A percentile compares a stretch with the other conserved stretches of the same genome.
phyloP scores from a whole-genome alignment of 306 rosid genomes.

The Acacia acuminata region DNA sequence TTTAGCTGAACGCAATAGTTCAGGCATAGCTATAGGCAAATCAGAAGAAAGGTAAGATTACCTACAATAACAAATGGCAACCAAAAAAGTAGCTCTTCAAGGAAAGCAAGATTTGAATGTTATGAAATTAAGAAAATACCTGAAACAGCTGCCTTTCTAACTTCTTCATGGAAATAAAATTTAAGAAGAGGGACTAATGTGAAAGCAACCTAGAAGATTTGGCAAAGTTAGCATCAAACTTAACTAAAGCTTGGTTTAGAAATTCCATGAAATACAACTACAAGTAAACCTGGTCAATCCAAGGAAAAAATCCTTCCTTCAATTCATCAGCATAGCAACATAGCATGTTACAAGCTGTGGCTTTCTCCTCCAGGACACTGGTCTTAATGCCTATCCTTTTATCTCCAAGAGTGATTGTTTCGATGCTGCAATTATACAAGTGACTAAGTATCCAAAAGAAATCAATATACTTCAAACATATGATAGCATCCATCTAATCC shows the following conservation, averaged over 20 bases:
- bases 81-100: background rate
- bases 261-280: slow-evolving; percentile 16
- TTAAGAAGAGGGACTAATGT: slow-evolving; percentile 96
- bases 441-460: slow-evolving; percentile 19
- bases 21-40: slow-evolving; percentile 83
- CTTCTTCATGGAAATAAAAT: slow-evolving; percentile 98
- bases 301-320: slow-evolving; percentile 98
- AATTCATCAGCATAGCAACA: slow-evolving; percentile 99
- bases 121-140: slow-evolving; percentile 49
- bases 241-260: background rate
- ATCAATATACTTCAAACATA: background rate
- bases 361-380: slow-evolving; percentile 96
- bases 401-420: slow-evolving; percentile 95
- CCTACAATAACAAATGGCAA: background rate
- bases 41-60: slow-evolving; percentile 25
- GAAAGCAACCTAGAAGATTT: slow-evolving; percentile 79
- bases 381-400: slow-evolving; percentile 97
- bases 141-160: slow-evolving; percentile 99
- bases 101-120: background rate
- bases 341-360: slow-evolving; percentile 97
- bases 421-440: slow-evolving; percentile 64
- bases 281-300: slow-evolving; percentile 90
- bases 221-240: slow-evolving; percentile 33
- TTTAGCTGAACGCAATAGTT: slow-evolving; percentile 85
- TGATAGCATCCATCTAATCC: slow-evolving; percentile 13